These are phyloP conservation scores for Trametes cingulata DNA, from an alignment of 768 basidiomycete genomes.

Conservation along the genomic window DNA sequence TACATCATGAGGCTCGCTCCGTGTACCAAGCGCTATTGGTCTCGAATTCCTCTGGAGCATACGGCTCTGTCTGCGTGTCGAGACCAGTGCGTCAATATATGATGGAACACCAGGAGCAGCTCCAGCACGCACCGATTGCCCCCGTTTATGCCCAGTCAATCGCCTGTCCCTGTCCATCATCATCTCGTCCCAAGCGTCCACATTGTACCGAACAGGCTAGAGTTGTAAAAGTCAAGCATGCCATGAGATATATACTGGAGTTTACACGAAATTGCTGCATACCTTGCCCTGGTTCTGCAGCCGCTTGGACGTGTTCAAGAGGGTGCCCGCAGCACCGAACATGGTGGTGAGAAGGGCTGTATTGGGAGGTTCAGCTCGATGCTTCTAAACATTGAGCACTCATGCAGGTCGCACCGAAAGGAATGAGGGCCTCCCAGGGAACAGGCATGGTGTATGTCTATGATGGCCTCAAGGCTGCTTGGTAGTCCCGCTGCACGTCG, in stretches of 20 bases:
- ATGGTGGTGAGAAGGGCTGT: slow-evolving; percentile 80
- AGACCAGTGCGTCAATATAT: not conserved
- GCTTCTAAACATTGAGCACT: not conserved
- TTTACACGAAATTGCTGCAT: not conserved
- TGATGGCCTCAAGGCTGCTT: slow-evolving; percentile 6
- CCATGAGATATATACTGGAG: too few species aligned
- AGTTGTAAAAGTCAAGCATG: not conserved
- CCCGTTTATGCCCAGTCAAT: slow-evolving; percentile 83
- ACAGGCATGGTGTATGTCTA: slow-evolving; percentile 71
- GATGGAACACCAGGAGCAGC: not conserved
- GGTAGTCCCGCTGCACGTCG: not conserved
- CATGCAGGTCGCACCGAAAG: slow-evolving; percentile 63
- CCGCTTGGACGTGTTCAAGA: slow-evolving; percentile 74
- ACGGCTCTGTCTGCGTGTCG: slow-evolving; percentile 56
- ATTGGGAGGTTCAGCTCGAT: not conserved
- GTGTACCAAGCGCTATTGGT: slow-evolving; percentile 78
- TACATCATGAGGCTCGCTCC: slow-evolving; percentile 41
- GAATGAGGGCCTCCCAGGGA: slow-evolving; percentile 97
- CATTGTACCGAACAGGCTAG: slow-evolving; percentile 57
- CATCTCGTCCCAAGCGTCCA: slow-evolving; percentile 93
- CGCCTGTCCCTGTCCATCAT: slow-evolving; percentile 93
- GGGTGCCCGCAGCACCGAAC: slow-evolving; percentile 90
- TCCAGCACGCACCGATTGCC: slow-evolving; percentile 70
- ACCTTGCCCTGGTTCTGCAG: slow-evolving; percentile 94
- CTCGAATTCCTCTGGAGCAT: slow-evolving; percentile 68